Conservation (phyloP, 345 rosid genomes). For the Pseudoturritis turrita region DNA sequence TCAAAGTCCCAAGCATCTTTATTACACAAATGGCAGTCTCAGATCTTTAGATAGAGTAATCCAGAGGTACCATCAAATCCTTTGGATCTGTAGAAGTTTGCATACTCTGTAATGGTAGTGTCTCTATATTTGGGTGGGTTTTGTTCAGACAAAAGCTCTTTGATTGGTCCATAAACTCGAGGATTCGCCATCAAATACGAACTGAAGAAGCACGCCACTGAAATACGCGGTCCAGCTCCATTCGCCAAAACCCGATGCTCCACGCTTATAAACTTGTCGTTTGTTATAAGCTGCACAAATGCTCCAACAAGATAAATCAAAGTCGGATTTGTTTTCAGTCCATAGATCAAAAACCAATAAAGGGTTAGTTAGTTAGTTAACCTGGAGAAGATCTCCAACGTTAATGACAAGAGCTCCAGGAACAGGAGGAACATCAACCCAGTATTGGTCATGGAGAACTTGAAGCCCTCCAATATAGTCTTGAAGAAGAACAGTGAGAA, state of each 20-base stretch:
- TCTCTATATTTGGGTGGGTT: slow-evolving; percentile 35
- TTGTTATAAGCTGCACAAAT: slow-evolving; percentile 38
- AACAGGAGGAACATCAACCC: slow-evolving; percentile 51
- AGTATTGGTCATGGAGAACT: slow-evolving; percentile 39
- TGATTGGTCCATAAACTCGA: slow-evolving; percentile 33
- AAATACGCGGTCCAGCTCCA: slow-evolving; percentile 34
- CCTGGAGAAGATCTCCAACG: slow-evolving; percentile 64
- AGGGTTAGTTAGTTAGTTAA: slow-evolving; percentile 16
- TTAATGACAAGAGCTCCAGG: slow-evolving; percentile 55
- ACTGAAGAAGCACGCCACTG: slow-evolving; percentile 31
- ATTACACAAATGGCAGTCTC: neutral
- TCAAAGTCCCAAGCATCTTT: neutral
- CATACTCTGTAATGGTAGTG: slow-evolving; percentile 28
- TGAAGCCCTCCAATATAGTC: slow-evolving; percentile 66
- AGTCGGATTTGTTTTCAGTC: neutral
- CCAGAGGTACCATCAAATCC: slow-evolving; percentile 36
- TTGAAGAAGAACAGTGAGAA: slow-evolving; percentile 55
- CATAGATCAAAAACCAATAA: neutral
- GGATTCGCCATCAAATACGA: slow-evolving; percentile 19
- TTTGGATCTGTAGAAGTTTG: slow-evolving; percentile 22
- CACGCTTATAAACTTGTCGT: slow-evolving; percentile 45
- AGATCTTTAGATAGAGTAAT: slow-evolving; percentile 33
- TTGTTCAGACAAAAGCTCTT: slow-evolving; percentile 35
- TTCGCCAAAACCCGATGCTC: slow-evolving; percentile 46
- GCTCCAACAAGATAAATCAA: neutral